Percentiles rank a stretch among this genome's conserved stretches.
phyloP scores from a whole-genome alignment of 805 yeast species.

The Schizosaccharomyces pombe region DNA sequence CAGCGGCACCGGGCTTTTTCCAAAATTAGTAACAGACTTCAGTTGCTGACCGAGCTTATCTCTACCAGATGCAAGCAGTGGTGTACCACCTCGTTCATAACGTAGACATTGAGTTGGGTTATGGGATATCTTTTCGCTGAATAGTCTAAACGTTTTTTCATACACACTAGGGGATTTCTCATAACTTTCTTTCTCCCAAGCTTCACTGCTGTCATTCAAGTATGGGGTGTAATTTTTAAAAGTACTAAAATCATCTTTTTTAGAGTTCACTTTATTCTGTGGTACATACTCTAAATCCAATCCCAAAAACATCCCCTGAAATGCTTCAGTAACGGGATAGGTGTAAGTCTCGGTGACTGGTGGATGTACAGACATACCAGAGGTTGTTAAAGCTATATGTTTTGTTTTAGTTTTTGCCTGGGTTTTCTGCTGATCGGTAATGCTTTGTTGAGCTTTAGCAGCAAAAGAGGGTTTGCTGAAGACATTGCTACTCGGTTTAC shows the following conservation, averaged over 20 bases:
- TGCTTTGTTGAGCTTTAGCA: no score
- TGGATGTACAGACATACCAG: not conserved
- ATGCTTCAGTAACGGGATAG: not conserved
- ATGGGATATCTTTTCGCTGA: conserved; percentile 48
- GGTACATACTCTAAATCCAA: not conserved
- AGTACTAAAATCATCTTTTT: not conserved
- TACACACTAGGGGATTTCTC: conserved; percentile 17
- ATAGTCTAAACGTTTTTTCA: conserved; percentile 58
- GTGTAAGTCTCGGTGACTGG: not conserved
- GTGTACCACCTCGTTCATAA: conserved; percentile 58
- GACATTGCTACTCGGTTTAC: no score
- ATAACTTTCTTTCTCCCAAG: conserved; percentile 10
- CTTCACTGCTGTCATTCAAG: conserved; percentile 7
- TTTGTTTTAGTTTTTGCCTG: no score
- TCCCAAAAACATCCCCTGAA: not conserved
- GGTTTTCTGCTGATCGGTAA: no score
- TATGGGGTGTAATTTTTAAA: not conserved
- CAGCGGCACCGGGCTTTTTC: conserved; percentile 28
- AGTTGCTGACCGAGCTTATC: conserved; percentile 30
- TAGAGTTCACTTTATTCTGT: not conserved
- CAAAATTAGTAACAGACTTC: not conserved
- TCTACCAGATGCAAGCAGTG: conserved; percentile 45
- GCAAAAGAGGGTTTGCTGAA: no score
- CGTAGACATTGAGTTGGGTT: conserved; percentile 75
- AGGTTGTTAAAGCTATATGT: no score